phyloP scores from a whole-genome alignment of 768 basidiomycete genomes.

The Suillus decipiens region DNA sequence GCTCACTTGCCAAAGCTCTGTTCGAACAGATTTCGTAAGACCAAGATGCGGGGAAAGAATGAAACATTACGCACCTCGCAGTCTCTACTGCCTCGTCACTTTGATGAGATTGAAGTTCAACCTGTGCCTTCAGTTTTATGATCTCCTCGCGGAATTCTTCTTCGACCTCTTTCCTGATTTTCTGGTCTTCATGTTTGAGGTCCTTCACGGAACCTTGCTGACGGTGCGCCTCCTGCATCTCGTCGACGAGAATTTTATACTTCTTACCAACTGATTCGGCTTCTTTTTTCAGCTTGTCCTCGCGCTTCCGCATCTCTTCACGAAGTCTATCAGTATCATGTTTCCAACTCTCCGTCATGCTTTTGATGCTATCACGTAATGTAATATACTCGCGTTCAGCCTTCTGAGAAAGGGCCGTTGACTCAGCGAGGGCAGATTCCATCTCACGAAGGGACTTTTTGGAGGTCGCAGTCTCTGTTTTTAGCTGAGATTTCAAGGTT shows the following conservation, averaged over 20 bases:
- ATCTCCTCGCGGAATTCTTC: constrained; percentile 62
- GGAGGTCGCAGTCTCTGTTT: constrained; percentile 66
- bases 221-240: constrained; percentile 55
- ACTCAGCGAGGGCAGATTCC: constrained; percentile 73
- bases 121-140: constrained; percentile 47
- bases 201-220: constrained; percentile 48
- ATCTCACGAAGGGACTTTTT: constrained; percentile 82
- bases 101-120: constrained; percentile 55
- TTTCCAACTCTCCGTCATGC: constrained; percentile 73
- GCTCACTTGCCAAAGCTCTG: constrained; percentile 62
- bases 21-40: background rate
- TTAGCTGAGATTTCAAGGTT: constrained; percentile 68
- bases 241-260: constrained; percentile 64
- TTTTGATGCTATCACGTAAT: constrained; percentile 73
- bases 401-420: constrained; percentile 75
- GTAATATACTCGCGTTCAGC: constrained; percentile 82
- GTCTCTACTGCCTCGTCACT: constrained; percentile 60
- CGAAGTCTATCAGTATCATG: constrained; percentile 68
- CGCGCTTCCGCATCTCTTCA: constrained; percentile 74
- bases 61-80: constrained; percentile 51
- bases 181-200: constrained; percentile 51
- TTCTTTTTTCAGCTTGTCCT: constrained; percentile 68
- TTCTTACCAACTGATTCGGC: constrained; percentile 69
- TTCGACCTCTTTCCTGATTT: constrained; percentile 58
- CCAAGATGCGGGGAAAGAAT: background rate